Base-by-base conservation (phyloP, 768 basidiomycete species). In the Mycena epipterygia region DNA sequence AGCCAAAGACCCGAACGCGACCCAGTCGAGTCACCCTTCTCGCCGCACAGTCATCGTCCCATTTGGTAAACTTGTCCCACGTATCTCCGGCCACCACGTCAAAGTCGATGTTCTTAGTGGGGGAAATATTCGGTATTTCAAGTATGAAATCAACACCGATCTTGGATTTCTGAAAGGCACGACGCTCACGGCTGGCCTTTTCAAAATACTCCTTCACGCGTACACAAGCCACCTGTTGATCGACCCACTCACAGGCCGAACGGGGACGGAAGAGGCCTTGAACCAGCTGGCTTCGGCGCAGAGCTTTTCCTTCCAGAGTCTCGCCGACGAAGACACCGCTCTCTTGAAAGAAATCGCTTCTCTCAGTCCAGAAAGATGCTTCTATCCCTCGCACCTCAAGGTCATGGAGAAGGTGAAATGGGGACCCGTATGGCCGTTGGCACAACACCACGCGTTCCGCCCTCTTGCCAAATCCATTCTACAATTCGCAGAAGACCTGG, bases 201-300 rank as follows among this genome's bases (percentile, higher is more conserved):
- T 80, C 67, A 80, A 77, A 57, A 77, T 81, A 5, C 85, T 85
- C 52, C 78, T 89, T 30, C 88, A 89, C 46, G 84, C 86, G n/a
- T 64, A 86, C 14, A 87, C 82, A 1, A 82, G 83, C 30, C 80
- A 83, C 58, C 81, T 79, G 41, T 73, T 83, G 23, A 78, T 81
- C 25, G 87, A 88, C 74, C 83, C 84, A 8, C 75, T 88, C 27
- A 86, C 84, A 0, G 73, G 76, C 14, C 82, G 81, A 8, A 84
- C 83, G 0, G 87, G 87, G 5, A 84, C 82, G 2, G 83, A 86
- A 53, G 82, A 87, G 51, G 87, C 87, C 3, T 70, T 88, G 27
- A 70, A 76, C 58, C 72, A 82, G 32, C 75, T 89, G 29, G 67
- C 71, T 16, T 85, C 84, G 2, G 81, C 84, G 13, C 64, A 76